A percentile compares a stretch with the other conserved stretches of the same genome.
phyloP scores from a whole-genome alignment of 768 basidiomycete species.

The Kwoniella sp. region DNA sequence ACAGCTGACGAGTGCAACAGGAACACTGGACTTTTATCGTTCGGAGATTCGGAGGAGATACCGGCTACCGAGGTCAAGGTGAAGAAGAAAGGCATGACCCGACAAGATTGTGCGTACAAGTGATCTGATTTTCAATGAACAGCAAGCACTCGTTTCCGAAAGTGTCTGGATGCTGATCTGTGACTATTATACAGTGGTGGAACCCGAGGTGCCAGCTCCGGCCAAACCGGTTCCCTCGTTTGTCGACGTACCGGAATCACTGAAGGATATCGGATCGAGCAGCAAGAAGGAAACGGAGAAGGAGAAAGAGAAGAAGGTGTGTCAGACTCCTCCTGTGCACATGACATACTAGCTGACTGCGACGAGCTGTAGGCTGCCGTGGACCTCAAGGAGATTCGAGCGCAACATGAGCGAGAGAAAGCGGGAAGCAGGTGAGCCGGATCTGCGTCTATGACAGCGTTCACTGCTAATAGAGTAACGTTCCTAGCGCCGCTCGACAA shows the following conservation, averaged over 20 bases:
- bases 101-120: conserved; percentile 83
- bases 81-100: conserved; percentile 78
- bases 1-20: conserved; percentile 58
- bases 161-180: conserved; percentile 6
- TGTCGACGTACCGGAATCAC: conserved; percentile 28
- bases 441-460: neutral
- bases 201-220: conserved; percentile 50
- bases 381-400: conserved; percentile 71
- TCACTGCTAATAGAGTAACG: neutral
- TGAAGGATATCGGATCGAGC: conserved; percentile 29
- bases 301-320: conserved; percentile 37
- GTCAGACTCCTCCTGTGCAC: conserved; percentile 13
- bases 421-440: conserved; percentile 64
- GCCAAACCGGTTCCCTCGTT: conserved; percentile 27
- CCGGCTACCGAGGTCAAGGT: conserved; percentile 63
- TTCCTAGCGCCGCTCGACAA: conserved; percentile 63
- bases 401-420: conserved; percentile 73
- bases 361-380: neutral
- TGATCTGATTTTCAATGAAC: neutral
- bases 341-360: neutral
- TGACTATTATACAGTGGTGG: conserved; percentile 52
- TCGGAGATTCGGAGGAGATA: conserved; percentile 69
- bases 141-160: neutral
- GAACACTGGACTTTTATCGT: conserved; percentile 86
- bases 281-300: conserved; percentile 53